Percentiles rank a stretch among this genome's conserved stretches.
These are phyloP conservation scores for Gnomoniopsis sp. DNA, from an alignment of 2,329 filamentous ascomycete species.

Conservation along the genomic window DNA sequence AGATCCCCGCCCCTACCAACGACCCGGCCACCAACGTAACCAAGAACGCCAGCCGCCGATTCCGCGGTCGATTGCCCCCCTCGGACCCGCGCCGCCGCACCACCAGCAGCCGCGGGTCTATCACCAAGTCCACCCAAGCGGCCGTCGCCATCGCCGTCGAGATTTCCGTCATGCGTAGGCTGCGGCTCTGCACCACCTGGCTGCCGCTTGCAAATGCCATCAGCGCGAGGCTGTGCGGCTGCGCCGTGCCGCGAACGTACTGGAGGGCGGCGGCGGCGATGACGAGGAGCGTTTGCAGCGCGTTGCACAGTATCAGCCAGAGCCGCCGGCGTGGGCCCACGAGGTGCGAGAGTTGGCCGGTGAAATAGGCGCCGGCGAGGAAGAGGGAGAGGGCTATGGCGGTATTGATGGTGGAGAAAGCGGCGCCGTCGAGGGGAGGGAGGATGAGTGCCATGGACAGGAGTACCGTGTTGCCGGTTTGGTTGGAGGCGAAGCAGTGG, in stretches of 20 bases:
- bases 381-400: constrained; percentile 54
- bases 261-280: constrained; percentile 49
- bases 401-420: constrained; percentile 53
- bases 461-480: constrained; percentile 64
- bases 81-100: constrained; percentile 17
- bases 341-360: constrained; percentile 54
- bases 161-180: constrained; percentile 56
- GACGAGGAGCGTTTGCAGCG: constrained; percentile 53
- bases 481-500: constrained; percentile 61
- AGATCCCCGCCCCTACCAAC: constrained; percentile 50
- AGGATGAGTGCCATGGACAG: constrained; percentile 49
- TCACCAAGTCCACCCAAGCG: constrained; percentile 57
- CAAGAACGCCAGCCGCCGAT: constrained; percentile 48
- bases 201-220: constrained; percentile 54
- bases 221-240: constrained; percentile 39
- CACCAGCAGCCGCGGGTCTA: constrained; percentile 48
- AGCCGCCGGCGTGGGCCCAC: constrained; percentile 46
- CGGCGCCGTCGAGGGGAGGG: constrained; percentile 42
- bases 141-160: constrained; percentile 64
- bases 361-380: constrained; percentile 49
- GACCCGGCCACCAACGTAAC: constrained; percentile 43
- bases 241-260: constrained; percentile 35
- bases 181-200: constrained; percentile 56
- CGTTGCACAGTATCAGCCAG: constrained; percentile 53
- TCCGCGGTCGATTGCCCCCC: constrained; percentile 45